These are phyloP conservation scores for Babesia ovata DNA, from an alignment of 169 alveolate species.

Conservation along the genomic window DNA sequence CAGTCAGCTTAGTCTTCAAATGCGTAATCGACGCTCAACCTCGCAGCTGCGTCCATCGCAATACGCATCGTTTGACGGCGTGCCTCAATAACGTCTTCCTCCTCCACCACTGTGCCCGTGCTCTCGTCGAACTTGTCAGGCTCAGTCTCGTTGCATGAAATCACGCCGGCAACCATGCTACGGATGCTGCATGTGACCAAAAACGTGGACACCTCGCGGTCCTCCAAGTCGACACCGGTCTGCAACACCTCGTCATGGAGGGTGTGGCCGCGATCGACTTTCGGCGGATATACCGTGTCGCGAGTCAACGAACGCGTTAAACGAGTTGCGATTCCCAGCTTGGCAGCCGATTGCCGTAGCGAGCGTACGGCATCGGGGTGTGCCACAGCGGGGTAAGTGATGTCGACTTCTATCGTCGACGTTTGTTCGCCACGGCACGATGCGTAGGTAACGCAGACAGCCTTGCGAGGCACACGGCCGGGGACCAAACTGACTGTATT, in stretches of 20 bases:
- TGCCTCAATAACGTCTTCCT: constrained; percentile 18
- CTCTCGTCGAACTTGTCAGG: constrained; percentile 14
- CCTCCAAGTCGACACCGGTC: constrained; percentile 38
- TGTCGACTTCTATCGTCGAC: constrained; percentile 38
- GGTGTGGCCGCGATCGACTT: constrained; percentile 1
- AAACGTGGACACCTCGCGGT: constrained; percentile 20
- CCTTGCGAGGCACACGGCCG: constrained; percentile 19
- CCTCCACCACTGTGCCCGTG: constrained; percentile 21
- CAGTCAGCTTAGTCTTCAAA: background rate
- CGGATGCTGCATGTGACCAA: constrained; percentile 13
- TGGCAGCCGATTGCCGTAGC: constrained; percentile 8
- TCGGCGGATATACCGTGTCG: constrained; percentile 6
- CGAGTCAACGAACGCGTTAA: constrained; percentile 21
- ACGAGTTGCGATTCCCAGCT: constrained; percentile 5
- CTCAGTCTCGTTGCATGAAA: constrained; percentile 40
- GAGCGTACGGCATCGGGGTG: constrained; percentile 50
- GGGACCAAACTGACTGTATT: constrained; percentile 27
- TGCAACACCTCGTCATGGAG: constrained; percentile 25
- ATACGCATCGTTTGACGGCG: constrained; percentile 16
- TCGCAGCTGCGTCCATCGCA: constrained; percentile 31
- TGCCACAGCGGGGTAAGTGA: constrained; percentile 48
- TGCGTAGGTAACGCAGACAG: constrained; percentile 41
- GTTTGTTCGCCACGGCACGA: constrained; percentile 44
- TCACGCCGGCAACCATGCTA: constrained; percentile 24
- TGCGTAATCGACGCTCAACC: constrained; percentile 12